A percentile compares a stretch with the other conserved stretches of the same genome.
These are phyloP conservation scores for Brassica nigra DNA, from an alignment of 345 rosid species.

Conservation along the genomic window DNA sequence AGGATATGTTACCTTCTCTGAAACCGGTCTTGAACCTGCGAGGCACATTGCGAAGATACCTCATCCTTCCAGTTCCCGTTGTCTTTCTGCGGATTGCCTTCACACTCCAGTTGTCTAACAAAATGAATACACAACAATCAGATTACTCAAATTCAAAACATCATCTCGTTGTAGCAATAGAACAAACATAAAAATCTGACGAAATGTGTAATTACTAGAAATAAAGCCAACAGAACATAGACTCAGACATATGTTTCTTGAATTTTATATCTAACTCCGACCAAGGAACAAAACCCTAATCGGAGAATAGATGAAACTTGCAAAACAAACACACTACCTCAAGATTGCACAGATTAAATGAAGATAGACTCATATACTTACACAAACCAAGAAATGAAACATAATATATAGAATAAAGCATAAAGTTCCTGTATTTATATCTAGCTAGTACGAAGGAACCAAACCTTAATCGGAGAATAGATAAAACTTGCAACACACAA, in stretches of 20 bases:
- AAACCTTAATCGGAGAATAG: background rate
- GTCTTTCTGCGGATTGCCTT: slow-evolving; percentile 85
- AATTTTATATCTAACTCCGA: background rate
- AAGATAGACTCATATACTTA: no score
- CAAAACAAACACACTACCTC: no score
- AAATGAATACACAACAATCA: background rate
- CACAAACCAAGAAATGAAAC: no score
- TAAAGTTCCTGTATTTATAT: background rate
- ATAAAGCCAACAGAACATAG: background rate
- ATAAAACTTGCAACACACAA: no score
- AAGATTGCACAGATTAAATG: no score
- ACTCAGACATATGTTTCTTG: no score
- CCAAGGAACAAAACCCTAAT: no score
- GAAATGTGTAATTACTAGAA: background rate
- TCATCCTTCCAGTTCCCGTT: slow-evolving; percentile 80
- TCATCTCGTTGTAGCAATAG: background rate
- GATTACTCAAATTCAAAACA: background rate
- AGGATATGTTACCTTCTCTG: slow-evolving; percentile 59
- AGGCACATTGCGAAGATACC: slow-evolving; percentile 66
- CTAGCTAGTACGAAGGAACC: background rate
- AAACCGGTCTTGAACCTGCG: slow-evolving; percentile 81
- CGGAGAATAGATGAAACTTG: background rate
- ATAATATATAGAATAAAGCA: background rate
- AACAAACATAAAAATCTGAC: background rate
- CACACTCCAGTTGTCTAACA: slow-evolving; percentile 76